Percentiles rank a stretch among this genome's conserved stretches.
These are phyloP conservation scores for Wickerhamiella cacticola DNA, from an alignment of 805 yeast species.

Conservation along the genomic window DNA sequence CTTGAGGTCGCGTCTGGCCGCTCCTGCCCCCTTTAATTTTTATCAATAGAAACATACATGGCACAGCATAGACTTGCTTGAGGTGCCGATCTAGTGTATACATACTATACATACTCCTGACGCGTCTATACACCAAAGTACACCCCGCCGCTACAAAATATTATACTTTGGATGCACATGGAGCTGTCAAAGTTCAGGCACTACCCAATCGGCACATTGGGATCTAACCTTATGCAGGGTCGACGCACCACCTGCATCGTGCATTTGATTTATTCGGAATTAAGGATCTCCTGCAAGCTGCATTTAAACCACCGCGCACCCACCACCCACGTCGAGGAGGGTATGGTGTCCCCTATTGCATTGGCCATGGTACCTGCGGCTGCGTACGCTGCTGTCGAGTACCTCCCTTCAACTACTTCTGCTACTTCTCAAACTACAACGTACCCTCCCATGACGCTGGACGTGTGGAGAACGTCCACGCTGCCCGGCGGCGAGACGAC, in stretches of 20 bases:
- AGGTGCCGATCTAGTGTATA: too few species aligned
- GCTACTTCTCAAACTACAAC: neutral
- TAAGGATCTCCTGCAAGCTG: neutral
- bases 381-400: neutral
- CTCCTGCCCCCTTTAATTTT: constrained; percentile 1
- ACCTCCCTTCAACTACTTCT: neutral
- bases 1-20: too few species aligned
- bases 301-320: too few species aligned
- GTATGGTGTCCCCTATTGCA: neutral
- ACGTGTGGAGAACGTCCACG: constrained; percentile 2
- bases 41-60: neutral
- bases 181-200: too few species aligned
- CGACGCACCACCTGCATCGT: neutral
- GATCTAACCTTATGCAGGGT: neutral
- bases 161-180: too few species aligned
- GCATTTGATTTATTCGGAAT: neutral
- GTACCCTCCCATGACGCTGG: constrained; percentile 5
- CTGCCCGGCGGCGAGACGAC: neutral
- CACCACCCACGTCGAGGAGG: too few species aligned
- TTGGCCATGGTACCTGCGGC: neutral
- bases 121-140: too few species aligned
- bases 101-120: too few species aligned
- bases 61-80: too few species aligned
- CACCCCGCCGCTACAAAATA: too few species aligned
- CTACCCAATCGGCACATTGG: neutral